phyloP scores from a whole-genome alignment of 176 grass and related monocot species.

The Eleusine indica region DNA sequence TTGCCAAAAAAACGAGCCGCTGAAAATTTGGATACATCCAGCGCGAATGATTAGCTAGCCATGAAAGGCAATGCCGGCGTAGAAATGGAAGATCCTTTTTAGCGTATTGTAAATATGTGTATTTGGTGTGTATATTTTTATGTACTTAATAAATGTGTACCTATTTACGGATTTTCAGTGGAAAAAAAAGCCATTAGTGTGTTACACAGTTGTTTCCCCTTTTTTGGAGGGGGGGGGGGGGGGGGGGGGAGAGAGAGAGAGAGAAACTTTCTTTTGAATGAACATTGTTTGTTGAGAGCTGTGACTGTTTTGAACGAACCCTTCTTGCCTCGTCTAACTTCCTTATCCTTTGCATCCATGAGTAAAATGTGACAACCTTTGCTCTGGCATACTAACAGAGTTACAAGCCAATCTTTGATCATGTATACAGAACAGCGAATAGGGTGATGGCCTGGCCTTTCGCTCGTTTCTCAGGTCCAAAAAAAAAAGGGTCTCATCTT shows the following conservation, averaged over 20 bases:
- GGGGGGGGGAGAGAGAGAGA: too few species aligned
- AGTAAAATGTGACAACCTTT: neutral
- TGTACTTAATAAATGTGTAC: neutral
- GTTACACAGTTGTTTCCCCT: neutral
- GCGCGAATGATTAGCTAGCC: neutral
- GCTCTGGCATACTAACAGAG: neutral
- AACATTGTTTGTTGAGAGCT: neutral
- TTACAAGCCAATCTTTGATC: neutral
- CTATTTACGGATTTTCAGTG: neutral
- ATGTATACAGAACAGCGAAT: neutral
- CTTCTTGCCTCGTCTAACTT: neutral
- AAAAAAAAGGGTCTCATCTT: neutral
- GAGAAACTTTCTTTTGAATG: neutral
- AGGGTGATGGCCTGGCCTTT: neutral
- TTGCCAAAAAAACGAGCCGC: neutral
- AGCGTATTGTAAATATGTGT: neutral
- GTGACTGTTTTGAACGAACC: neutral
- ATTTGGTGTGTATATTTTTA: conserved; percentile 6
- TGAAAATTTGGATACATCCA: neutral
- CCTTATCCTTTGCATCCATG: neutral
- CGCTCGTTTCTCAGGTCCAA: neutral
- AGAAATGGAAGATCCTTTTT: neutral
- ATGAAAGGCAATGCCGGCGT: neutral
- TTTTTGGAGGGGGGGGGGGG: neutral
- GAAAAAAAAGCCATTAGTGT: neutral